Base-by-base conservation (phyloP, 2,329 filamentous ascomycete genomes). In the Claviceps sp. region DNA sequence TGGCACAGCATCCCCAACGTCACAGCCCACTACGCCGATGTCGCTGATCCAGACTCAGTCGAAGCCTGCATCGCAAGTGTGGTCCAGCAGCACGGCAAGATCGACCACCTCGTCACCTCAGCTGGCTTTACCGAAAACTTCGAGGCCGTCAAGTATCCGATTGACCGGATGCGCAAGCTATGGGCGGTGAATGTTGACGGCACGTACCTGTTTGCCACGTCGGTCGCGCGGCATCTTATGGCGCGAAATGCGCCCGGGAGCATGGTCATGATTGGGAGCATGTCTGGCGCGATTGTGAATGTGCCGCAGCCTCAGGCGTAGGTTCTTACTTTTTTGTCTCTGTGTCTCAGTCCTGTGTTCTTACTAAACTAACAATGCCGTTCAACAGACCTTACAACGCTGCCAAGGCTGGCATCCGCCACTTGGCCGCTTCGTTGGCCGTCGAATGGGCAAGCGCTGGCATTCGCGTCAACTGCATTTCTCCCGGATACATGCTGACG, bases 41-140 rank as follows among this genome's bases (percentile, higher is more conserved):
- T 96, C 50, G 83, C 88, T 26, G 81, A 86, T 60, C 84, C 84
- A 22, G 79, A 82, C 48, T 91, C 87, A 6, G 90, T 96, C 56
- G 82, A 86, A 53, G 69, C 73, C 37, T 85, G 85, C 60, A 76
- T 96, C 58, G 72, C 75, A 40, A 84, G 89, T 55, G 78, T 69
- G 38, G 56, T 69, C 40, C 56, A 61, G 47, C 59, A 62, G 30
- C 90, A 95, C 65, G 84, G 84, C 68, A 85, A 86, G 68, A 89
- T 96, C 60, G 89, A 95, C 70, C 84, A 88, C 69, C 78, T 97
- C 26, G 90, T 97, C 61, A 96, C 91, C 26, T 94, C 89, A n/a
- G 91, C 91, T 48, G 91, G 91, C 46, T 95, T 97, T 72, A 93
- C 88, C 14, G 91, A 96, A 73, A 96, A 96, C 73, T 94, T 89